Evolutionary conservation across 2,329 filamentous ascomycete genomes (phyloP).

Genomic region (Geosmithia putterillii): DNA sequence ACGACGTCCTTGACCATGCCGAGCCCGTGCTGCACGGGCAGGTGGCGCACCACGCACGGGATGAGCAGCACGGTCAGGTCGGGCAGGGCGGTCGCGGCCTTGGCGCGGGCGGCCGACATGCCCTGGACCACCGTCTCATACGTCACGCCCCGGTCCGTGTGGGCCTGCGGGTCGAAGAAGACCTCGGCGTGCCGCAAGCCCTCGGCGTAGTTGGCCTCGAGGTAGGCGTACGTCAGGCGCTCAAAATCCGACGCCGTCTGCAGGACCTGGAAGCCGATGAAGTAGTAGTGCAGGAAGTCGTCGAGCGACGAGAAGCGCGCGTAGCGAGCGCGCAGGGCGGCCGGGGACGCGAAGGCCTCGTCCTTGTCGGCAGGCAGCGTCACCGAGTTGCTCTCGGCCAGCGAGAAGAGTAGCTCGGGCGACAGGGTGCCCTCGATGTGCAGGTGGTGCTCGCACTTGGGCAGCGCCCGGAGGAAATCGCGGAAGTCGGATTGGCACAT

Average conservation of each 20-base stretch:
- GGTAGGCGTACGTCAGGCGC: constrained; percentile 57
- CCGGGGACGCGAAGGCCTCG: constrained; percentile 1
- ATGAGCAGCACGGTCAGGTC: constrained; percentile 8
- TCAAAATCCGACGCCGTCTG: constrained; percentile 53
- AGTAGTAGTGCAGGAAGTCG: constrained; percentile 58
- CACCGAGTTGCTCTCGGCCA: constrained; percentile 47
- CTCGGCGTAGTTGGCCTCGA: constrained; percentile 46
- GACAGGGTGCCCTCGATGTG: constrained; percentile 63
- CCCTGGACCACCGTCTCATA: constrained; percentile 50
- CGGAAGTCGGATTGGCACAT: constrained; percentile 23
- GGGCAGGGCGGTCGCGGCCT: constrained; percentile 42
- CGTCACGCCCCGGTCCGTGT: constrained; percentile 46
- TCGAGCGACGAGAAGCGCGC: background rate
- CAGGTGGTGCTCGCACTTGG: constrained; percentile 70
- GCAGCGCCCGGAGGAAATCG: constrained; percentile 40
- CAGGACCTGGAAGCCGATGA: constrained; percentile 63
- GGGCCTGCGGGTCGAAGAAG: constrained; percentile 68
- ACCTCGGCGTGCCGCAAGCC: constrained; percentile 59
- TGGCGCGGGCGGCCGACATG: constrained; percentile 41
- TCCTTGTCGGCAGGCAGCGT: constrained; percentile 17
- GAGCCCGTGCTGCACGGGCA: constrained; percentile 10
- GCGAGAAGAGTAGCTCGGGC: constrained; percentile 52
- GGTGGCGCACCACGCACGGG: constrained; percentile 28
- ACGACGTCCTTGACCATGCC: constrained; percentile 6
- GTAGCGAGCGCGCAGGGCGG: background rate